These are phyloP conservation scores for Curvularia sp. DNA, from an alignment of 2,329 filamentous ascomycete species.

Conservation along the genomic window DNA sequence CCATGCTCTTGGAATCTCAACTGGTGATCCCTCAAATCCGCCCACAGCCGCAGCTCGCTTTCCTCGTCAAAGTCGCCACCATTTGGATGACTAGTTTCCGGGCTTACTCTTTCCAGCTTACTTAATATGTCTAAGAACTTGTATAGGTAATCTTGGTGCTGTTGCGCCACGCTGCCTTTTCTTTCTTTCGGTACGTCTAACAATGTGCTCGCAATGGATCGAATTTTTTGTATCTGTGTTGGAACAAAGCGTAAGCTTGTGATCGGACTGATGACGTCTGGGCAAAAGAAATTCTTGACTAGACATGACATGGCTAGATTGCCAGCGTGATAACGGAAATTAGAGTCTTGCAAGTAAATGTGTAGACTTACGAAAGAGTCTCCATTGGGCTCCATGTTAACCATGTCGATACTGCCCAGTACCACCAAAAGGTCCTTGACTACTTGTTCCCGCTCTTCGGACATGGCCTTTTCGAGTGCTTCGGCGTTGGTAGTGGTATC, in stretches of 20 bases:
- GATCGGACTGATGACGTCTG: conserved; percentile 19
- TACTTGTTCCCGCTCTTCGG: conserved; percentile 78
- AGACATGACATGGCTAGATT: conserved; percentile 16
- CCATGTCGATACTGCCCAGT: conserved; percentile 77
- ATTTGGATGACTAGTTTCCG: conserved; percentile 43
- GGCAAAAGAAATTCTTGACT: conserved; percentile 16
- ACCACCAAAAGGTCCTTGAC: conserved; percentile 79
- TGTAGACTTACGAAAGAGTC: conserved; percentile 65
- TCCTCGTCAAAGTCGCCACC: conserved; percentile 67
- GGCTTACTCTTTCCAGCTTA: conserved; percentile 72
- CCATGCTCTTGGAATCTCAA: conserved; percentile 72
- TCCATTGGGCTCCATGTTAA: conserved; percentile 79
- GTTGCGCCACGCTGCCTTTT: conserved; percentile 60
- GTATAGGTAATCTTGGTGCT: conserved; percentile 74
- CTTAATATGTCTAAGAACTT: conserved; percentile 77
- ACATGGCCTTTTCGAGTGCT: conserved; percentile 69
- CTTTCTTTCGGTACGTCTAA: conserved; percentile 66
- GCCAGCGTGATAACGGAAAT: conserved; percentile 20
- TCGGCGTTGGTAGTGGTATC: conserved; percentile 41
- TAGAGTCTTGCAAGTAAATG: conserved; percentile 21
- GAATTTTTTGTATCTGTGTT: conserved; percentile 77
- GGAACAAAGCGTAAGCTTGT: conserved; percentile 37
- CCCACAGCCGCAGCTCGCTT: conserved; percentile 78
- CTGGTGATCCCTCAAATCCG: conserved; percentile 79
- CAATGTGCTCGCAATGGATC: conserved; percentile 81